phyloP scores from a whole-genome alignment of 2,329 filamentous ascomycete genomes.

The Penicillium italicum region DNA sequence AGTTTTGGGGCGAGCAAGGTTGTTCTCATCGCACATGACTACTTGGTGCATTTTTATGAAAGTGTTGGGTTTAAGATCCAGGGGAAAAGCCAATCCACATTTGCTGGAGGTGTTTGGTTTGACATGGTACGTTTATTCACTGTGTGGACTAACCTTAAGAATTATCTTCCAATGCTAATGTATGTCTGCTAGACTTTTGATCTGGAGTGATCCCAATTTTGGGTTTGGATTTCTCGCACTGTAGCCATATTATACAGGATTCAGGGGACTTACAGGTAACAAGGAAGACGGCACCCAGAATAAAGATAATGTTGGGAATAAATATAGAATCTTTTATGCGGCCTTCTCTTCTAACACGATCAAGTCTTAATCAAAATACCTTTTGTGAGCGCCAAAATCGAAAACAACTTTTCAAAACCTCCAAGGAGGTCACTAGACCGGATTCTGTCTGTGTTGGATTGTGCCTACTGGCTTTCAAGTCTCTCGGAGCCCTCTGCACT shows the following conservation, averaged over 20 bases:
- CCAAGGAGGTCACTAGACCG: not conserved
- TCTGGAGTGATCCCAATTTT: not conserved
- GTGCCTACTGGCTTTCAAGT: too few species aligned
- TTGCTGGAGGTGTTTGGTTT: constrained; percentile 16
- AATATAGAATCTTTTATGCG: not conserved
- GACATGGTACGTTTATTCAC: constrained; percentile 9
- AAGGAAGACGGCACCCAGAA: not conserved
- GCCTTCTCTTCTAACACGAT: not conserved
- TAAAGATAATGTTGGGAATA: not conserved
- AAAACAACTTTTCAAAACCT: not conserved
- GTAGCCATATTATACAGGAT: not conserved
- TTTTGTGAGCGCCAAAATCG: not conserved
- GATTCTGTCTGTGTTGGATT: not conserved
- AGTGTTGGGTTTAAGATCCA: constrained; percentile 12
- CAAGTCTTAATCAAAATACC: not conserved
- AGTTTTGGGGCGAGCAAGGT: not conserved
- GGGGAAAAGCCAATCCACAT: constrained; percentile 11
- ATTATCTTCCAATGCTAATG: not conserved
- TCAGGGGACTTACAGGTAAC: not conserved
- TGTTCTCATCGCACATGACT: constrained; percentile 19
- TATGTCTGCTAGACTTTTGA: not conserved
- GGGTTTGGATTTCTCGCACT: not conserved
- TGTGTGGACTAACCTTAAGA: not conserved
- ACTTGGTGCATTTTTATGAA: constrained; percentile 18
- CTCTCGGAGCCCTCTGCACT: not conserved